Evolutionary conservation across 495 filamentous ascomycete species (phyloP), one percentile per base, ranked within the genome.

Genomic region (Xylaria venustula): DNA sequence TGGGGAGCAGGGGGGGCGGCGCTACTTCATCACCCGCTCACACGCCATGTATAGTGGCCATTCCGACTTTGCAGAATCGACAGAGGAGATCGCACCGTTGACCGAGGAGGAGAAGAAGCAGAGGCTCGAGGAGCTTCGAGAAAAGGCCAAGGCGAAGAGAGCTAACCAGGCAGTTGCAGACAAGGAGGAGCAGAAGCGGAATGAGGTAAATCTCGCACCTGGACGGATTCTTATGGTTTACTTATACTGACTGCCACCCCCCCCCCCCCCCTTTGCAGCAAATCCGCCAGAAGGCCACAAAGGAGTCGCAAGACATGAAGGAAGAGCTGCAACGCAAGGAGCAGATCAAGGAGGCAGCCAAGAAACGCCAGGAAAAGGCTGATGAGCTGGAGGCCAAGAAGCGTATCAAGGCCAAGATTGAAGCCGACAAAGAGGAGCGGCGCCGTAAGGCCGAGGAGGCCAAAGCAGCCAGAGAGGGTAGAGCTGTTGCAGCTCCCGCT

Each of bases 101-200:
- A 98, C 90, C 0, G 92, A 92, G 61, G 93, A 96, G 64, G 88
- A 99, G 77, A 97, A 93, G 77, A 88, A 89, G 67, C 81, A 84
- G 22, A 86, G 82, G 56, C 82, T 99, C 14, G 81, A 84, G 53
- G 90, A 93, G 61, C 81, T 97, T 26, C 80, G 86, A 42, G 77
- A 84, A 63, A 90, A 86, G 67, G 77, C 93, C 19, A 86, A 85
- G 45, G 90, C 80, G 54, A 97, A 94, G 81, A 80, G 83, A 50
- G 86, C 87, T 1, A 78, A 72, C n/a, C 84, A 90, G 71, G 82
- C 85, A 0, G 80, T 86, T 25, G 77, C 87, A 62, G 93, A 98
- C 58, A 93, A 91, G 75, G 80, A 88, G 46, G 91, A 93, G 65
- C 83, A 87, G 65, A 95, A 93, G 83, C 83, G 85, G 63, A 99